Evolutionary conservation across 192 early-diverging fungal genomes (phyloP).

Genomic region (Backusella liffmaniae): DNA sequence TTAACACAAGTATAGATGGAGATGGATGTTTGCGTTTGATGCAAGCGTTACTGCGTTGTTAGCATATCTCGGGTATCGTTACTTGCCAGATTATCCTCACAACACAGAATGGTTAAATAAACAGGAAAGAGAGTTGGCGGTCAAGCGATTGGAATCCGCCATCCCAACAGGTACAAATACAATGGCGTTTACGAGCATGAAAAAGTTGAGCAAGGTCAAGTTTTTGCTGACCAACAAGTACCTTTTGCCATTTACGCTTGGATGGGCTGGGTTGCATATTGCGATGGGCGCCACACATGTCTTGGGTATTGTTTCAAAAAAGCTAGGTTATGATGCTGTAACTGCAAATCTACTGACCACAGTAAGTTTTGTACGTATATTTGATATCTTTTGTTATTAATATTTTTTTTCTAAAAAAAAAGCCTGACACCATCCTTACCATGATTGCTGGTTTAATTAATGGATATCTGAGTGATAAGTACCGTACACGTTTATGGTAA

Average conservation of each 20-base stretch:
- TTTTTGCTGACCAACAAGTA: conserved; percentile 21
- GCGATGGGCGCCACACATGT: conserved; percentile 29
- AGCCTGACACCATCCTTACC: conserved; percentile 35
- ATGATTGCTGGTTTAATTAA: conserved; percentile 29
- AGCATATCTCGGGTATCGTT: conserved; percentile 18
- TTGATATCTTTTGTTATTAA: neutral
- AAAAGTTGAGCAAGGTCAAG: neutral
- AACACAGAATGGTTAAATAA: conserved; percentile 34
- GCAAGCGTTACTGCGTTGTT: conserved; percentile 25
- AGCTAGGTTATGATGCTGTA: conserved; percentile 36
- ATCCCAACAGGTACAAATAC: neutral
- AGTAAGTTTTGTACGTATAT: conserved; percentile 10
- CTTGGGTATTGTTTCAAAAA: conserved; percentile 36
- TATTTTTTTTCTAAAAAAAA: neutral
- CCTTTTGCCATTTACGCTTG: conserved; percentile 29
- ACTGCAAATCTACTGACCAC: conserved; percentile 34
- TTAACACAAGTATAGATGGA: conserved; percentile 18
- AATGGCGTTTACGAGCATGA: neutral
- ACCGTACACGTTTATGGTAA: conserved; percentile 33
- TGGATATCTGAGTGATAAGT: conserved; percentile 35
- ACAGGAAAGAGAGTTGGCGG: conserved; percentile 10
- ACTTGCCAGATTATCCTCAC: conserved; percentile 36
- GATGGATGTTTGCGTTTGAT: conserved; percentile 42
- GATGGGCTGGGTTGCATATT: conserved; percentile 34
- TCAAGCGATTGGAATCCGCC: conserved; percentile 2